Conservation (phyloP, 2,329 filamentous ascomycete genomes). For the Aspergillus oerlinghausenensis region DNA sequence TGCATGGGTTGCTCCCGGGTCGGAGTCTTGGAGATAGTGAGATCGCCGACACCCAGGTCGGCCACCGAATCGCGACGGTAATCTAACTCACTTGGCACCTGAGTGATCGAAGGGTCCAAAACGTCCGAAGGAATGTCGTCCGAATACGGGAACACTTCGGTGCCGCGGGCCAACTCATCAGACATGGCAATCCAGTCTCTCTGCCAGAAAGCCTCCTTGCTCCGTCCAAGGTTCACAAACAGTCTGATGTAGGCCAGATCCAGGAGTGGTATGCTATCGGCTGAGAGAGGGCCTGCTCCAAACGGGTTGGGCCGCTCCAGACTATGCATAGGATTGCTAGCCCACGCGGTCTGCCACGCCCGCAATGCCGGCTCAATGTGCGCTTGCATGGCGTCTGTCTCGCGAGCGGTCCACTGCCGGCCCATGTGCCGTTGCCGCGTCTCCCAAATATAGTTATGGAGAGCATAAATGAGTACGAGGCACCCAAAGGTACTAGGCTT, state of each 20-base stretch:
- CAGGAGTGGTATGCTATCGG: conserved; percentile 83
- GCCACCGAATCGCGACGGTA: conserved; percentile 32
- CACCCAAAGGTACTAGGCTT: conserved; percentile 89
- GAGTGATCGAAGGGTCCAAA: conserved; percentile 25
- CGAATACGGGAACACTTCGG: conserved; percentile 69
- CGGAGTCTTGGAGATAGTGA: conserved; percentile 33
- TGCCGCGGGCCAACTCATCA: conserved; percentile 74
- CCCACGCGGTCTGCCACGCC: conserved; percentile 92
- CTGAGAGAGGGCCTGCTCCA: conserved; percentile 74
- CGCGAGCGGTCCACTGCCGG: conserved; percentile 82
- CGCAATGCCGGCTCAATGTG: conserved; percentile 91
- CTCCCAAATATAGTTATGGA: conserved; percentile 99
- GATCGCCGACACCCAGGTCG: conserved; percentile 33
- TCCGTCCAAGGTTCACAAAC: conserved; percentile 86
- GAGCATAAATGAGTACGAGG: conserved; percentile 82
- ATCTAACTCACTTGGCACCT: conserved; percentile 13
- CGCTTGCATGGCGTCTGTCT: conserved; percentile 92
- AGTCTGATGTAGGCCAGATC: conserved; percentile 89
- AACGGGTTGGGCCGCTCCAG: conserved; percentile 80
- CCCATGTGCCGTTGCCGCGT: conserved; percentile 85
- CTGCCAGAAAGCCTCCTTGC: conserved; percentile 92
- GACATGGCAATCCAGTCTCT: conserved; percentile 90
- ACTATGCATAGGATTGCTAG: conserved; percentile 77
- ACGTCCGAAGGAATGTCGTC: conserved; percentile 42
- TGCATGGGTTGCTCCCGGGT: conserved; percentile 32